A percentile compares a stretch with the other conserved stretches of the same genome.
Conservation (phyloP, 306 rosid species). For the Prunus mume region DNA sequence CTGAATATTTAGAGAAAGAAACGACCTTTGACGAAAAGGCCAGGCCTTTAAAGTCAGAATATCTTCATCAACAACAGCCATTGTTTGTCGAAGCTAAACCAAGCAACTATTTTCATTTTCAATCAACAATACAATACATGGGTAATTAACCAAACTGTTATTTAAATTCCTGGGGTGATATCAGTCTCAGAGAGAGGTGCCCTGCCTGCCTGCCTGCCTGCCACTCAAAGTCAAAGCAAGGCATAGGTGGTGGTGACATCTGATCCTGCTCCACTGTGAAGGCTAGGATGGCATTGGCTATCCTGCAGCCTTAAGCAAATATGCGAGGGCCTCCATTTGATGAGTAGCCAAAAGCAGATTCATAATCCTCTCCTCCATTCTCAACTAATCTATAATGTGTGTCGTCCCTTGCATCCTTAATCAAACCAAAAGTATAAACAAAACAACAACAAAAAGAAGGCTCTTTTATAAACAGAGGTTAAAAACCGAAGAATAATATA, state of each 20-base stretch:
- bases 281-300: conserved; percentile 35
- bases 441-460: background rate
- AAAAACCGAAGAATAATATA: background rate
- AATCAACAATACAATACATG: background rate
- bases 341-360: conserved; percentile 53
- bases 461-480: too few species aligned
- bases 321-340: conserved; percentile 58
- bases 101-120: background rate
- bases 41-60: background rate
- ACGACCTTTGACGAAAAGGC: background rate
- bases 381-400: conserved; percentile 58
- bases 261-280: conserved; percentile 41
- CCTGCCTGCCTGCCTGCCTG: too few species aligned
- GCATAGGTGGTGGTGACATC: conserved; percentile 60
- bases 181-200: background rate
- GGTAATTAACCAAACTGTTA: background rate
- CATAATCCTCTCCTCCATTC: conserved; percentile 51
- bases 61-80: background rate
- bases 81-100: background rate
- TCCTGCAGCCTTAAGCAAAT: conserved; percentile 57
- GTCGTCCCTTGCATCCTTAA: conserved; percentile 56
- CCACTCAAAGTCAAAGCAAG: conserved; percentile 31
- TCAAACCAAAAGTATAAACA: background rate
- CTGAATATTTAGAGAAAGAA: background rate
- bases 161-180: background rate